Evolutionary conservation across 148 eudicot genomes (phyloP).

Genomic region (Cornus kousa): DNA sequence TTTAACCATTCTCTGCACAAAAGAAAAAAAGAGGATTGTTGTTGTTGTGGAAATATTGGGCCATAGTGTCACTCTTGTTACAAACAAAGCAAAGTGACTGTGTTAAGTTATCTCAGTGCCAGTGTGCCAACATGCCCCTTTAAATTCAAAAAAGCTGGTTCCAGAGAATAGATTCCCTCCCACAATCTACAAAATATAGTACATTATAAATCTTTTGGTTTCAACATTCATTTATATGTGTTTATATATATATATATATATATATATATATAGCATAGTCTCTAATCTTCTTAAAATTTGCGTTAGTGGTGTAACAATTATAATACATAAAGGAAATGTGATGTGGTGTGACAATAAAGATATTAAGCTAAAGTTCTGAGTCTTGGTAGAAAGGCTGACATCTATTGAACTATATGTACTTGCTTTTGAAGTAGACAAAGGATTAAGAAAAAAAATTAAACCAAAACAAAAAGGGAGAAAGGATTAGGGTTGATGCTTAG

Average conservation of each 20-base stretch:
- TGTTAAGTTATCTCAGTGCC: not conserved
- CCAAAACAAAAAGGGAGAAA: too few species aligned
- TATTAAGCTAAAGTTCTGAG: not conserved
- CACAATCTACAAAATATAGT: not conserved
- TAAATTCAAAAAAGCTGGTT: not conserved
- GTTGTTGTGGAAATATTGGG: slow-evolving; percentile 10
- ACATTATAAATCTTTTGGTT: too few species aligned
- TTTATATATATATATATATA: not conserved
- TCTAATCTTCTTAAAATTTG: not conserved
- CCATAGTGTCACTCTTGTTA: slow-evolving; percentile 25
- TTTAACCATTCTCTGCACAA: not conserved
- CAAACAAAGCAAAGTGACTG: slow-evolving; percentile 2
- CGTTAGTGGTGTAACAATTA: not conserved
- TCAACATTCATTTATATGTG: not conserved
- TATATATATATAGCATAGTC: not conserved
- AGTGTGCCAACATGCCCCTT: not conserved
- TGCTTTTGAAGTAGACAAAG: not conserved
- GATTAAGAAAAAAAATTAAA: not conserved
- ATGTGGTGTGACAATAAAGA: not conserved
- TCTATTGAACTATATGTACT: not conserved
- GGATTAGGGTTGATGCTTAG: too few species aligned
- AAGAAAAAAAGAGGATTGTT: not conserved
- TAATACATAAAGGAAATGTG: too few species aligned
- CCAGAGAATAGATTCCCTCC: not conserved
- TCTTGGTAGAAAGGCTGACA: not conserved